These are phyloP conservation scores for Prototheca stagnorum DNA, from an alignment of 163 green algal species.

Conservation along the genomic window DNA sequence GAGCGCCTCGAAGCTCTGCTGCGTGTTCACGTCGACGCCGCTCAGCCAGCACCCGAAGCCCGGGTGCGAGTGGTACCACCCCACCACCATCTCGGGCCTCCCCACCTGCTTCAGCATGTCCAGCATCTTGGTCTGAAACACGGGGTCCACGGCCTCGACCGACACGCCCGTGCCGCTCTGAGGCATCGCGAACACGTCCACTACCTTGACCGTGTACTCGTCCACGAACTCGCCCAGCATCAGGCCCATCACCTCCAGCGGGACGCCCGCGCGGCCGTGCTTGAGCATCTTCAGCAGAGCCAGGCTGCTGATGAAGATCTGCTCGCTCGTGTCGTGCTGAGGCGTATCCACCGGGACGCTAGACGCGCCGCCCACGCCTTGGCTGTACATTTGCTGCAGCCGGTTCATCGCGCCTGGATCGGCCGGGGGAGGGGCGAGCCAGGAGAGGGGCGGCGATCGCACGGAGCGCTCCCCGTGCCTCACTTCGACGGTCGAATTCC, in stretches of 20 bases:
- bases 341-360: slow-evolving; percentile 27
- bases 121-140: slow-evolving; percentile 99
- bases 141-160: slow-evolving; percentile 95
- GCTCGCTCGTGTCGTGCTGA: slow-evolving; percentile 72
- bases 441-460: no score
- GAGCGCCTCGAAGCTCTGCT: slow-evolving; percentile 95
- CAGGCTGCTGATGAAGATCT: slow-evolving; percentile 94
- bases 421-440: not conserved
- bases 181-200: slow-evolving; percentile 99
- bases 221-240: slow-evolving; percentile 99
- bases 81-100: slow-evolving; percentile 92
- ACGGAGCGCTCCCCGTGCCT: no score
- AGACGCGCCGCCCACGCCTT: slow-evolving; percentile 15
- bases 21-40: slow-evolving; percentile 96
- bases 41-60: slow-evolving; percentile 97
- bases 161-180: slow-evolving; percentile 92
- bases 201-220: slow-evolving; percentile 95
- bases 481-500: no score
- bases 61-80: slow-evolving; percentile 94
- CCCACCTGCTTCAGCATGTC: slow-evolving; percentile 98
- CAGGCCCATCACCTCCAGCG: slow-evolving; percentile 98
- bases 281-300: slow-evolving; percentile 99
- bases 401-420: slow-evolving; percentile 20
- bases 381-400: slow-evolving; percentile 29
- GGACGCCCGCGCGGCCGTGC: slow-evolving; percentile 90